A percentile compares a stretch with the other conserved stretches of the same genome.
These are phyloP conservation scores for Raphanus raphanistrum DNA, from an alignment of 345 rosid species.

Conservation along the genomic window DNA sequence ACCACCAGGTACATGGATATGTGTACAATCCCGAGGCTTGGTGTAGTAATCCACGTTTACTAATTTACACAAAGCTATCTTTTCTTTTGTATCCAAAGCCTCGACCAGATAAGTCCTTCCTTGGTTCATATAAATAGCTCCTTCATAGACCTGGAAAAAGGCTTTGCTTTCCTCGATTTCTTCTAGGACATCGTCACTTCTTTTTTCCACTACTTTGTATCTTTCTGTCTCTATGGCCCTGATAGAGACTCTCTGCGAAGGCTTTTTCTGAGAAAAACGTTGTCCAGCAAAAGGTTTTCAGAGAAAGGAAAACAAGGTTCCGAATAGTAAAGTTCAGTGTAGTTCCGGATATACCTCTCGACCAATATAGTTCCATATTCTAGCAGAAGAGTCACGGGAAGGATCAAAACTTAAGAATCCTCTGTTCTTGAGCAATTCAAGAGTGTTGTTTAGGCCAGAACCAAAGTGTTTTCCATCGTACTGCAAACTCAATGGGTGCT, in stretches of 20 bases:
- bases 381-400: slow-evolving; percentile 56
- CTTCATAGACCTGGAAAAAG: slow-evolving; percentile 93
- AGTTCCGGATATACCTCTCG: slow-evolving; percentile 56
- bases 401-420: slow-evolving; percentile 59
- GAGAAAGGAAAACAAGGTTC: slow-evolving; percentile 23
- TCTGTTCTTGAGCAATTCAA: slow-evolving; percentile 56
- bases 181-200: slow-evolving; percentile 59
- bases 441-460: slow-evolving; percentile 50
- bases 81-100: slow-evolving; percentile 57
- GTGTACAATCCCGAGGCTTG: slow-evolving; percentile 75
- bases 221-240: slow-evolving; percentile 82
- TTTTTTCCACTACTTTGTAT: slow-evolving; percentile 60
- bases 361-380: slow-evolving; percentile 81
- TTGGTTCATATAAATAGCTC: slow-evolving; percentile 88
- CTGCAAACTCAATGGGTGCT: slow-evolving; percentile 71
- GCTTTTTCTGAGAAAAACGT: slow-evolving; percentile 60
- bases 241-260: slow-evolving; percentile 64
- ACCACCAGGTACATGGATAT: slow-evolving; percentile 74
- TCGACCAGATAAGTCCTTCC: slow-evolving; percentile 83
- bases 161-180: slow-evolving; percentile 97
- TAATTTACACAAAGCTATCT: slow-evolving; percentile 67
- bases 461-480: slow-evolving; percentile 80
- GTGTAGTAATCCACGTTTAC: slow-evolving; percentile 76
- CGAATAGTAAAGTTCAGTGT: slow-evolving; percentile 2
- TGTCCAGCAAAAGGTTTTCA: slow-evolving; percentile 19